Percentiles rank a stretch among this genome's conserved stretches.
Conservation (phyloP, 2,329 filamentous ascomycete genomes). For the Penicillium sp. region DNA sequence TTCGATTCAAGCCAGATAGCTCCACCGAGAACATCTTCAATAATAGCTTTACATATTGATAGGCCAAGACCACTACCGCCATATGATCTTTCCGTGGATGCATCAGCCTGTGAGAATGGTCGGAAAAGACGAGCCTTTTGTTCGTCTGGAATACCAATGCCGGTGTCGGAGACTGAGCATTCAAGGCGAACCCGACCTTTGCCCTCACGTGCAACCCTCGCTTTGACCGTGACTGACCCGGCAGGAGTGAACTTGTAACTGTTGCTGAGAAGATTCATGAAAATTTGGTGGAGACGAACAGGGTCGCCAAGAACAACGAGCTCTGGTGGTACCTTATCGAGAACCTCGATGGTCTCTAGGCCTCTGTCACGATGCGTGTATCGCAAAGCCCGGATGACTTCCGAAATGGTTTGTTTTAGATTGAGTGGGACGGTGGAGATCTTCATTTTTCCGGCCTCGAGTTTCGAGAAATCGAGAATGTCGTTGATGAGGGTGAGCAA, state of each 20-base stretch:
- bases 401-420: constrained; percentile 64
- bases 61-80: constrained; percentile 87
- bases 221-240: constrained; percentile 80
- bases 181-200: constrained; percentile 69
- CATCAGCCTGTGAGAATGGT: constrained; percentile 89
- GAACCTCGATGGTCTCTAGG: constrained; percentile 60
- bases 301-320: constrained; percentile 79
- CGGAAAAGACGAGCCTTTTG: constrained; percentile 83
- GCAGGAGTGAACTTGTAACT: constrained; percentile 90
- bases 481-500: constrained; percentile 87
- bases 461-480: constrained; percentile 84
- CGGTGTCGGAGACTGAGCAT: constrained; percentile 84
- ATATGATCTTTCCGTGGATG: constrained; percentile 84
- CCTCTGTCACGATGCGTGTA: constrained; percentile 63
- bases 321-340: constrained; percentile 58
- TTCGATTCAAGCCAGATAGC: constrained; percentile 77
- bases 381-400: constrained; percentile 61
- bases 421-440: constrained; percentile 81
- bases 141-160: constrained; percentile 77
- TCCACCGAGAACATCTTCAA: constrained; percentile 88
- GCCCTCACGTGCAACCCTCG: constrained; percentile 68
- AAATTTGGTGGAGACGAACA: constrained; percentile 75
- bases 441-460: constrained; percentile 83
- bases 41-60: constrained; percentile 91
- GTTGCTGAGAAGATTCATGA: constrained; percentile 80